Conservation (phyloP, 495 filamentous ascomycete genomes). For the Delitschia confertaspora region DNA sequence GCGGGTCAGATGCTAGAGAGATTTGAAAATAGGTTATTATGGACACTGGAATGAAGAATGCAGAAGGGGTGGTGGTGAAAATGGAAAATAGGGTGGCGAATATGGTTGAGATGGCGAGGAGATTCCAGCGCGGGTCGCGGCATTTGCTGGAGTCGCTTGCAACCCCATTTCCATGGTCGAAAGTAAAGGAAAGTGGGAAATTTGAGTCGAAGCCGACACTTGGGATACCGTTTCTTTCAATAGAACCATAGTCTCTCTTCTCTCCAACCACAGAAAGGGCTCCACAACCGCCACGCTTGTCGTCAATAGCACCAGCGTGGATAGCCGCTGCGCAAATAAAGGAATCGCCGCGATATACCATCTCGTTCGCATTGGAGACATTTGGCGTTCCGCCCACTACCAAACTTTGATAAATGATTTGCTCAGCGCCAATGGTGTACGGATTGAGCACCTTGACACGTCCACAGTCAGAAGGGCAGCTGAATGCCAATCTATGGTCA, state of each 20-base stretch:
- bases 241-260: constrained; percentile 25
- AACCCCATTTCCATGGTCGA: constrained; percentile 21
- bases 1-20: constrained; percentile 36
- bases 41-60: constrained; percentile 35
- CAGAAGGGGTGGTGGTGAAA: constrained; percentile 31
- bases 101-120: constrained; percentile 30
- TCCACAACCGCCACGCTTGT: constrained; percentile 34
- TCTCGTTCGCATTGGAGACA: constrained; percentile 9
- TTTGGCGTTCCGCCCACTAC: constrained; percentile 34
- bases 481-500: constrained; percentile 31
- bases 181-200: constrained; percentile 37
- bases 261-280: constrained; percentile 33
- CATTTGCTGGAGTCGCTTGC: constrained; percentile 25
- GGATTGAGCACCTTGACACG: constrained; percentile 30
- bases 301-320: constrained; percentile 33
- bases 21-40: constrained; percentile 33
- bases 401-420: constrained; percentile 31
- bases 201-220: constrained; percentile 32
- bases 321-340: constrained; percentile 38
- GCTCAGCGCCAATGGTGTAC: constrained; percentile 32
- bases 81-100: constrained; percentile 33
- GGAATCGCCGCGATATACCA: constrained; percentile 35
- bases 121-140: constrained; percentile 35
- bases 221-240: constrained; percentile 27
- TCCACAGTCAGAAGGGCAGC: constrained; percentile 34